Conservation (phyloP, 495 filamentous ascomycete species). For the Lentithecium fluviatile region DNA sequence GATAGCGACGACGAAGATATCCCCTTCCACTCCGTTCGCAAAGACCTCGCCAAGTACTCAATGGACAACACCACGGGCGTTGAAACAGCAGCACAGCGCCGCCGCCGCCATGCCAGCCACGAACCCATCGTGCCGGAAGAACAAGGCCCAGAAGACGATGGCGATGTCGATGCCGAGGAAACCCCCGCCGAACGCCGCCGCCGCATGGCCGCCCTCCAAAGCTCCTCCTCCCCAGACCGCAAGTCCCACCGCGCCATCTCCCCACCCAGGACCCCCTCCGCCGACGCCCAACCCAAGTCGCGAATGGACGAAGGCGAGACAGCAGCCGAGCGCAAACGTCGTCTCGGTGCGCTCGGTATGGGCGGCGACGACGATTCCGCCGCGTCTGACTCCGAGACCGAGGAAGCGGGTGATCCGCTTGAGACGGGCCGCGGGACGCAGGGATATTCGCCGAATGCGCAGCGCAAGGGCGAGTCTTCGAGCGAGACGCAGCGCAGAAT, state of each 20-base stretch:
- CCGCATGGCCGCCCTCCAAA: conserved; percentile 51
- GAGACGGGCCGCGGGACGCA: conserved; percentile 28
- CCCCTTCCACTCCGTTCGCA: conserved; percentile 50
- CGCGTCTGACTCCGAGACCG: conserved; percentile 34
- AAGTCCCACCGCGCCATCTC: neutral
- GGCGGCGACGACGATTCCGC: conserved; percentile 53
- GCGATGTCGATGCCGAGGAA: conserved; percentile 1
- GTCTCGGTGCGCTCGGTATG: conserved; percentile 80
- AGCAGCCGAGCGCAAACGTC: conserved; percentile 74
- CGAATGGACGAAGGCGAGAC: conserved; percentile 65
- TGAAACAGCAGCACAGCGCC: conserved; percentile 51
- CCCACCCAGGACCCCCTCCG: neutral
- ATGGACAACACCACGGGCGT: conserved; percentile 33
- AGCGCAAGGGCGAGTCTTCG: conserved; percentile 30
- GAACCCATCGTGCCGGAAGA: neutral
- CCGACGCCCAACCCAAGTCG: conserved; percentile 28
- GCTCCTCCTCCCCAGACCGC: conserved; percentile 35
- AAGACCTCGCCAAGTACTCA: conserved; percentile 48
- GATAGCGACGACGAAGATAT: conserved; percentile 36
- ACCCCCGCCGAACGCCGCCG: conserved; percentile 40
- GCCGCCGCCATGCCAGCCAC: conserved; percentile 45
- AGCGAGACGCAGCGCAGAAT: conserved; percentile 26
- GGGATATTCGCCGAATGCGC: neutral
- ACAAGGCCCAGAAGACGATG: neutral
- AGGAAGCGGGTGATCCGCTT: conserved; percentile 49